Base-by-base conservation (phyloP, 2,329 filamentous ascomycete genomes). In the Cyphellophora attinorum region DNA sequence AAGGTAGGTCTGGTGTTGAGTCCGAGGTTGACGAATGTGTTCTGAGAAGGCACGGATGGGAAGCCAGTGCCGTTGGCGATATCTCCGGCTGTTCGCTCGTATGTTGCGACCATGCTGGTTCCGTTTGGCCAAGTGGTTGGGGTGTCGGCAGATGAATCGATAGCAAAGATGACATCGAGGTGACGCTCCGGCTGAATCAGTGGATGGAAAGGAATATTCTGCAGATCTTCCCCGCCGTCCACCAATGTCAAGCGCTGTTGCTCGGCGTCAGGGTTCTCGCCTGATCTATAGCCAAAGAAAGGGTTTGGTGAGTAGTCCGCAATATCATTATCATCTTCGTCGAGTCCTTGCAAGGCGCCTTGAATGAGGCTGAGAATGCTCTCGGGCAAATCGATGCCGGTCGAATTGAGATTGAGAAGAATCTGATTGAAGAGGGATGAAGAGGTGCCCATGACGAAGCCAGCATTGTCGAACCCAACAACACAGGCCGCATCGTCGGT, bases 361-460 rank as follows among this genome's bases (percentile, higher is more conserved):
- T 11, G 27, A n/a, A 47, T 13, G 15, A 45, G 27, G 56, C 52
- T 11, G 83, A 48, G 13, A 70, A 67, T 4, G 62, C 49, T 33
- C 68, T 64, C 23, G 85, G 57, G 19, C 70, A 56, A 4, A 51
- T 53, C 2, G 67, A 67, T 5, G 75, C 50, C 19, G 1, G 62
- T 53, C 2, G 67, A 56, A 44, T 84, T 71, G 36, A 89, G 64
- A 8, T 74, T 60, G 3, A 86, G 65, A 12, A 93, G 60, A 49
- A 83, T 72, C 49, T 77, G 67, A 61, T 93, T 94, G 69, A 94
- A 94, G 2, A 94, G 68, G 1, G 82, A 81, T 1, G 79, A 85
- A 14, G 80, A 85, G 0, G 86, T 93, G 33, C 86, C 86, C 75
- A 93, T 85, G 16, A 93, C 65, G 52, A 74, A 94, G 5, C 84